phyloP scores from a whole-genome alignment of 2,329 filamentous ascomycete genomes.

The Fusarium armeniacum region DNA sequence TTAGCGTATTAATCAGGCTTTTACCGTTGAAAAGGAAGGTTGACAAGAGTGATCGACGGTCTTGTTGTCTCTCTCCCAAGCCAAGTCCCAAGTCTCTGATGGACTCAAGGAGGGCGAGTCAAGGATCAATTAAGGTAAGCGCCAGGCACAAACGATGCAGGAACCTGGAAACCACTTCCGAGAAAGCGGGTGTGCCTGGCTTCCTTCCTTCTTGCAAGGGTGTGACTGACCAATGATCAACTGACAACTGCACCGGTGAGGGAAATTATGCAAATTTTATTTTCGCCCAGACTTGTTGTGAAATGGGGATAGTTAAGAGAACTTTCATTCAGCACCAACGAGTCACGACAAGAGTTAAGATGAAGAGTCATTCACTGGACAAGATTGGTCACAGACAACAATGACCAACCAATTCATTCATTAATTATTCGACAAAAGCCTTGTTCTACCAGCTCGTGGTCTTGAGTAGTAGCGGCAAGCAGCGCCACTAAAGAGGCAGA shows the following conservation, averaged over 20 bases:
- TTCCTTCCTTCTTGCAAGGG: not conserved
- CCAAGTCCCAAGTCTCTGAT: not conserved
- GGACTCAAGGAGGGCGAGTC: constrained; percentile 1
- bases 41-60: constrained; percentile 21
- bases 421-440: constrained; percentile 15
- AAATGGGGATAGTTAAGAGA: constrained; percentile 3
- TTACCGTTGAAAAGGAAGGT: constrained; percentile 15
- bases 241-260: constrained; percentile 4
- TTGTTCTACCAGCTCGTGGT: constrained; percentile 13
- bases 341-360: constrained; percentile 15
- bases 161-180: constrained; percentile 47
- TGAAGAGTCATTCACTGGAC: constrained; percentile 15
- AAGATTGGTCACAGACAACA: constrained; percentile 26
- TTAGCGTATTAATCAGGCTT: constrained; percentile 29
- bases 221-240: constrained; percentile 17
- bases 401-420: constrained; percentile 13
- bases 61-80: constrained; percentile 5
- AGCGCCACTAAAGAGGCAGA: constrained; percentile 21
- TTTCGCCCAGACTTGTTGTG: constrained; percentile 31
- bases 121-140: constrained; percentile 33
- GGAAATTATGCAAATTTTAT: constrained; percentile 54
- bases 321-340: not conserved
- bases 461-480: constrained; percentile 27
- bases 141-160: constrained; percentile 48
- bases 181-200: constrained; percentile 38